A percentile compares a stretch with the other conserved stretches of the same genome.
Evolutionary conservation across 78 protist species (phyloP).

Genomic region (Dictyostelium firmibasis): DNA sequence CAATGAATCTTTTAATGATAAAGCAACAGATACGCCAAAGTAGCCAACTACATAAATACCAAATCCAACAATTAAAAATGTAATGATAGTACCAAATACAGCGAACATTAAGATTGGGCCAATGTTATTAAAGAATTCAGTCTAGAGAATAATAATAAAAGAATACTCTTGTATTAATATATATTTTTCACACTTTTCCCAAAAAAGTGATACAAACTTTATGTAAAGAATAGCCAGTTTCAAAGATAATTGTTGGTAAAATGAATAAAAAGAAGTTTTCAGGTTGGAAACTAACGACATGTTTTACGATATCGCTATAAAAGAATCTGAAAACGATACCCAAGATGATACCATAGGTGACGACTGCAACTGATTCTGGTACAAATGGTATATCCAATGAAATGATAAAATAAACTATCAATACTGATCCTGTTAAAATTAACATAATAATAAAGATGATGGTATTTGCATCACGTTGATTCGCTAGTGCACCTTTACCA

Average conservation of each 20-base stretch:
- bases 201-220: not conserved
- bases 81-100: slow-evolving; percentile 92
- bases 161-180: not conserved
- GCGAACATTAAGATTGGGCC: slow-evolving; percentile 90
- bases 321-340: slow-evolving; percentile 40
- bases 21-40: not conserved
- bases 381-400: slow-evolving; percentile 51
- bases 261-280: slow-evolving; percentile 90
- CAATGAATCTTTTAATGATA: slow-evolving; percentile 21
- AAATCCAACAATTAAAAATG: slow-evolving; percentile 74
- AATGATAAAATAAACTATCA: slow-evolving; percentile 33
- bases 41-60: slow-evolving; percentile 62
- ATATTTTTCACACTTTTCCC: too few species aligned
- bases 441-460: slow-evolving; percentile 20
- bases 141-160: slow-evolving; percentile 9
- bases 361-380: slow-evolving; percentile 64
- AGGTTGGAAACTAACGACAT: slow-evolving; percentile 74
- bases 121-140: slow-evolving; percentile 87
- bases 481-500: not conserved
- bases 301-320: slow-evolving; percentile 25
- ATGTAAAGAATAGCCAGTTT: slow-evolving; percentile 88
- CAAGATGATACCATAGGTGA: slow-evolving; percentile 34
- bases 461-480: slow-evolving; percentile 35
- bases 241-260: slow-evolving; percentile 96
- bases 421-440: slow-evolving; percentile 53